Conservation (phyloP, 2,329 filamentous ascomycete genomes). For the Sarocladiaceae sp. region DNA sequence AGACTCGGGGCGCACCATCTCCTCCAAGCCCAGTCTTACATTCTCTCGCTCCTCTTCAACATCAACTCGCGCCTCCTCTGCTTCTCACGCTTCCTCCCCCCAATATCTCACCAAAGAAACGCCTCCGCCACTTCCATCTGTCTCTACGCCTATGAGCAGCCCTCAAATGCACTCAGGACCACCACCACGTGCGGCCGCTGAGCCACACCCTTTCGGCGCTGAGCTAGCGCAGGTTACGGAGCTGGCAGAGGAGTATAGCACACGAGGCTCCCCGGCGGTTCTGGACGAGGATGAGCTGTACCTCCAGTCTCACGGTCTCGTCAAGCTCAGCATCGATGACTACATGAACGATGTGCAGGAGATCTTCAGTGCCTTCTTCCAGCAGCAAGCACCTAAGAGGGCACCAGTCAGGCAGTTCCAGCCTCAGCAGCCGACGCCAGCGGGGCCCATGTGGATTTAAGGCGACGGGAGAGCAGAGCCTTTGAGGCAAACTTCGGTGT, state of each 20-base stretch:
- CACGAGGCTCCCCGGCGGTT: constrained; percentile 51
- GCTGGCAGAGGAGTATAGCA: constrained; percentile 80
- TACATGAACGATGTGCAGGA: constrained; percentile 76
- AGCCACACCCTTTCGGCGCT: constrained; percentile 71
- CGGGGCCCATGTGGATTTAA: constrained; percentile 43
- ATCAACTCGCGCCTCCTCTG: constrained; percentile 45
- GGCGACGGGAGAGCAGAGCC: neutral
- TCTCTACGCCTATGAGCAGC: constrained; percentile 29
- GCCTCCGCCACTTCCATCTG: constrained; percentile 24
- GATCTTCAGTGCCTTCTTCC: constrained; percentile 58
- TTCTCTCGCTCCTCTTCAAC: constrained; percentile 53
- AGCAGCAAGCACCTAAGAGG: constrained; percentile 4
- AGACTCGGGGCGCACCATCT: constrained; percentile 45
- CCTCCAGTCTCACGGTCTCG: constrained; percentile 63
- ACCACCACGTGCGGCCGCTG: constrained; percentile 19
- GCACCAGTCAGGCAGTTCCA: constrained; percentile 21
- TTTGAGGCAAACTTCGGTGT: constrained; percentile 20
- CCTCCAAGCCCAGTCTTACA: constrained; percentile 49
- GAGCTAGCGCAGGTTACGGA: constrained; percentile 91
- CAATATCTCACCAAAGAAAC: constrained; percentile 22
- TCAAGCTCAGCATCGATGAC: constrained; percentile 70
- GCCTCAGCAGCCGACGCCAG: constrained; percentile 18
- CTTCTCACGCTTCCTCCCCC: constrained; percentile 30
- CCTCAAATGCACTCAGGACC: constrained; percentile 8
- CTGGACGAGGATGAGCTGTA: constrained; percentile 62